Percentiles rank a stretch among this genome's conserved stretches.
Conservation (phyloP, 202 grass and related monocot genomes). For the Schoenoplectus triqueter region DNA sequence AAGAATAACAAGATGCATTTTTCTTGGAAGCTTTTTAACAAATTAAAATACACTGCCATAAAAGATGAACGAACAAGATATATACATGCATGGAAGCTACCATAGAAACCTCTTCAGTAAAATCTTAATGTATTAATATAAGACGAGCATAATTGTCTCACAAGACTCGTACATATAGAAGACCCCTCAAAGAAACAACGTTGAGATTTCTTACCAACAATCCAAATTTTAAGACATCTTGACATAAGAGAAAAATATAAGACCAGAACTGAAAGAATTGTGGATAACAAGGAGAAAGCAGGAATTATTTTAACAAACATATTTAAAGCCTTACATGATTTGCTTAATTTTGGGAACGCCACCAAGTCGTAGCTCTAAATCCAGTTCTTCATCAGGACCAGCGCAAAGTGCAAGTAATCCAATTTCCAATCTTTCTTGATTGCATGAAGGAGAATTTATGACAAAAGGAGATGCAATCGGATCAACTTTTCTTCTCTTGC, state of each 20-base stretch:
- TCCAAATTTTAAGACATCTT: conserved; percentile 6
- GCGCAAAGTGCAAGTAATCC: conserved; percentile 52
- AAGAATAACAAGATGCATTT: background rate
- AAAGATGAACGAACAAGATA: background rate
- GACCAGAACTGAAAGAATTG: conserved; percentile 25
- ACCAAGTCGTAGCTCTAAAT: conserved; percentile 75
- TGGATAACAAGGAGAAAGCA: conserved; percentile 13
- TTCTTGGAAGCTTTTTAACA: conserved; percentile 5
- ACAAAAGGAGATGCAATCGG: conserved; percentile 38
- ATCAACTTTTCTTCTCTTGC: conserved; percentile 56
- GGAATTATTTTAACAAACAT: conserved; percentile 35
- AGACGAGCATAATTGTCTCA: conserved; percentile 22
- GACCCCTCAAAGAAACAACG: conserved; percentile 6
- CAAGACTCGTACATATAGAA: conserved; percentile 21
- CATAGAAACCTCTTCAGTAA: background rate
- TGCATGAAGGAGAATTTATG: conserved; percentile 39
- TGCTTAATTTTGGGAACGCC: conserved; percentile 46
- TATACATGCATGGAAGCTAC: background rate
- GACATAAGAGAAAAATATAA: conserved; percentile 6
- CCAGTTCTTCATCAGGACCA: conserved; percentile 56
- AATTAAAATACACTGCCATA: conserved; percentile 9
- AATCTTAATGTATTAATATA: background rate
- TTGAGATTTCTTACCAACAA: conserved; percentile 13
- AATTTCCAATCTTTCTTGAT: conserved; percentile 35
- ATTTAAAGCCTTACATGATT: conserved; percentile 27